A percentile compares a stretch with the other conserved stretches of the same genome.
These are phyloP conservation scores for Limonium bicolor DNA, from an alignment of 148 eudicot genomes.

Conservation along the genomic window DNA sequence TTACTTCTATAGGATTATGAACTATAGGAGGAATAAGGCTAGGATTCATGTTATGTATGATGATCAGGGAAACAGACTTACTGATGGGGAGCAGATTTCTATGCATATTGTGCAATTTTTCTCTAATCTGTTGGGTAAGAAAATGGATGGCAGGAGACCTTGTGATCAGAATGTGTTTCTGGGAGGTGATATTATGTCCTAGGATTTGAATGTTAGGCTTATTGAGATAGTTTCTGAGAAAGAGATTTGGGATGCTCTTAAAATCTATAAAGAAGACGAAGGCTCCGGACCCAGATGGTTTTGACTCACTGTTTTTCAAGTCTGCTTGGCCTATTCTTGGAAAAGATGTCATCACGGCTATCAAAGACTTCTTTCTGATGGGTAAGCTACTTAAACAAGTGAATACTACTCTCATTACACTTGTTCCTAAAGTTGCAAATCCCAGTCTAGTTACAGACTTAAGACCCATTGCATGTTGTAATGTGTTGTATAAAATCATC, in stretches of 20 bases:
- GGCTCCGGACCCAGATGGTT: background rate
- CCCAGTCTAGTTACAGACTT: background rate
- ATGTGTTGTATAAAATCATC: background rate
- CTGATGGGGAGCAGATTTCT: no score
- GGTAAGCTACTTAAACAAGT: background rate
- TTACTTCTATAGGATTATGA: no score
- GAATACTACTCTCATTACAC: background rate
- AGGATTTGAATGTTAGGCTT: background rate
- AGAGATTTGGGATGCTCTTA: background rate
- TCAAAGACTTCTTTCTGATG: background rate
- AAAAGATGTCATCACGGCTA: background rate
- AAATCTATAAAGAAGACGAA: background rate
- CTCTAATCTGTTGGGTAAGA: no score
- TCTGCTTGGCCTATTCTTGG: background rate
- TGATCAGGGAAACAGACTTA: no score
- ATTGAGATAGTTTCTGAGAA: background rate
- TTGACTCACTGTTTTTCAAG: background rate
- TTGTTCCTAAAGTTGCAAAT: background rate
- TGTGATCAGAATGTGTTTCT: no score
- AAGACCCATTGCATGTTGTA: background rate
- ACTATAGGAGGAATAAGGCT: no score
- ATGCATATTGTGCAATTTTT: no score
- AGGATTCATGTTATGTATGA: no score
- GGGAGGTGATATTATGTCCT: conserved; percentile 5
- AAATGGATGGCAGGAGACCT: no score